phyloP scores from a whole-genome alignment of 2,329 filamentous ascomycete species.

The Shiraia bambusicola region DNA sequence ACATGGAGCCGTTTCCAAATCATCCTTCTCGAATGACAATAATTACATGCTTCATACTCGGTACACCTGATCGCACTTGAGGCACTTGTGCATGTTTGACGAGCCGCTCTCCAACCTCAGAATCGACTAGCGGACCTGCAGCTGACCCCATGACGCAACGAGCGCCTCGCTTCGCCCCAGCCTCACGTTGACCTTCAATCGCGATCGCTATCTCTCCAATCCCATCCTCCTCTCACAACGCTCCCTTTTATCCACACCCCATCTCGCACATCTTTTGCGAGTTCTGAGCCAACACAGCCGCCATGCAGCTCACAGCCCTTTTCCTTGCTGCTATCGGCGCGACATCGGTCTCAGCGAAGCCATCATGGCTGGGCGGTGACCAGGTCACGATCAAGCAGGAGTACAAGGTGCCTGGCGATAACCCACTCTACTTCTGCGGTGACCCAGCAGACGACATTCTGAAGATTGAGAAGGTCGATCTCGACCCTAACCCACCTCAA shows the following conservation, averaged over 20 bases:
- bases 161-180: slow-evolving; percentile 1
- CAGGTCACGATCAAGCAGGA: slow-evolving; percentile 55
- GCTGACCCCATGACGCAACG: slow-evolving; percentile 2
- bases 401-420: slow-evolving; percentile 76
- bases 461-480: slow-evolving; percentile 74
- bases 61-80: too few relatives aligned
- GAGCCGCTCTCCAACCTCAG: too few relatives aligned
- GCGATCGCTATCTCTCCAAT: background rate
- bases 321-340: slow-evolving; percentile 49
- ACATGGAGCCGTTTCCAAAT: too few relatives aligned
- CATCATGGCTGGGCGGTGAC: slow-evolving; percentile 45
- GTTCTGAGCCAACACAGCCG: slow-evolving; percentile 4
- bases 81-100: too few relatives aligned
- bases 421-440: slow-evolving; percentile 78
- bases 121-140: background rate
- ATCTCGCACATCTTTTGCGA: background rate
- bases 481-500: slow-evolving; percentile 81
- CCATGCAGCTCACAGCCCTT: slow-evolving; percentile 40
- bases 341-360: slow-evolving; percentile 44
- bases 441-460: slow-evolving; percentile 71
- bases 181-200: slow-evolving; percentile 3
- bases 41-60: too few relatives aligned
- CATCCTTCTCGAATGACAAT: too few relatives aligned
- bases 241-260: background rate
- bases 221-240: slow-evolving; percentile 1